phyloP scores from a whole-genome alignment of 257 asterid species.

The Leptodermis oblonga region DNA sequence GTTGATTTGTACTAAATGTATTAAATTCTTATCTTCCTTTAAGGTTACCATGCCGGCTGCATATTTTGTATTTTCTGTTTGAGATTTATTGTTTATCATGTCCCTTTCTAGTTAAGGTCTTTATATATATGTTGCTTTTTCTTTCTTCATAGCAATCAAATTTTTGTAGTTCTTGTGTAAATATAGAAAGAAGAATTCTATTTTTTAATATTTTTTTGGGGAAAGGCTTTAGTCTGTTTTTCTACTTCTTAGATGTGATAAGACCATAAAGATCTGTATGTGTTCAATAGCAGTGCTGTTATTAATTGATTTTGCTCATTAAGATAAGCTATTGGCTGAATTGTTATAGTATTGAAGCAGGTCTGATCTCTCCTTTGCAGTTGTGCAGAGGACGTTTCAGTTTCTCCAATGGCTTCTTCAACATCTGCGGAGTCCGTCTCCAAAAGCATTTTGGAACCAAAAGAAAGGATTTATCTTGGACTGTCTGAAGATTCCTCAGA shows the following conservation, averaged over 20 bases:
- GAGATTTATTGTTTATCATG: background rate
- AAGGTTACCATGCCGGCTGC: background rate
- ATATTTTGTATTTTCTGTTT: background rate
- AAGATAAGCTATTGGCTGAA: background rate
- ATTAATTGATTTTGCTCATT: background rate
- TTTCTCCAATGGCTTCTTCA: constrained; percentile 48
- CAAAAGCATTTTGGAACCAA: constrained; percentile 34
- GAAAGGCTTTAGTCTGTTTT: background rate
- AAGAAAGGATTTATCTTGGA: constrained; percentile 70
- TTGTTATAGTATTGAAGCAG: constrained; percentile 22
- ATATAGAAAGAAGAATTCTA: background rate
- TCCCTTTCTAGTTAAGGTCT: background rate
- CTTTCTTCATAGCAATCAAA: background rate
- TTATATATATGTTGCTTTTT: constrained; percentile 1
- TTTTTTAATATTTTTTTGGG: background rate
- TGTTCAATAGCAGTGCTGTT: background rate
- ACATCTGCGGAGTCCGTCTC: constrained; percentile 41
- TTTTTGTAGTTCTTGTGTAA: background rate
- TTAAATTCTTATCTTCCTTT: background rate
- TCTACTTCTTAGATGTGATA: background rate
- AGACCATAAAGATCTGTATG: background rate
- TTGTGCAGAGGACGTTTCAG: constrained; percentile 43
- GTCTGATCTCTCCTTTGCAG: constrained; percentile 46
- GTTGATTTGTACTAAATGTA: background rate
- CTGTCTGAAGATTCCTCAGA: constrained; percentile 67